phyloP scores from a whole-genome alignment of 179 eudicot genomes.

The Sideroxylon spinosum region DNA sequence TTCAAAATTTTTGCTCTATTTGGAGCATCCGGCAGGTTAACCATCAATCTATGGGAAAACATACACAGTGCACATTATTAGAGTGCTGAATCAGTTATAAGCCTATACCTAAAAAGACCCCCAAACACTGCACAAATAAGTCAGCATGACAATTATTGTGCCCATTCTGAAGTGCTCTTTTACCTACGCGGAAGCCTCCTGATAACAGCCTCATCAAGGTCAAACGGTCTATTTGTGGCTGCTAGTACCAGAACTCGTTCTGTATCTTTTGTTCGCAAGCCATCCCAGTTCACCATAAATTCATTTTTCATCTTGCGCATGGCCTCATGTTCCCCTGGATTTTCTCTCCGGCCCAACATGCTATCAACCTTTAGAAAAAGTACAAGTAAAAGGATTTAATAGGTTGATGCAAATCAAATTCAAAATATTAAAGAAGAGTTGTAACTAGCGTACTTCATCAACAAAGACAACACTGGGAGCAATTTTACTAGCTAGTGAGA shows the following conservation, averaged over 20 bases:
- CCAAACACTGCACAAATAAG: background rate
- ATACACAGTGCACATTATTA: background rate
- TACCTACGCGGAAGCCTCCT: constrained; percentile 80
- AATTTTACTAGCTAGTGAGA: constrained; percentile 79
- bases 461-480: constrained; percentile 83
- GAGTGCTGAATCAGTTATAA: constrained; percentile 10
- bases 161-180: constrained; percentile 6
- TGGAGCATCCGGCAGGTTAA: constrained; percentile 73
- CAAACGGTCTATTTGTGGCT: constrained; percentile 85
- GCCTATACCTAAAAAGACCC: background rate
- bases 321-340: constrained; percentile 89
- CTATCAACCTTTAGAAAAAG: constrained; percentile 43
- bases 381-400: background rate
- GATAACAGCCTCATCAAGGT: constrained; percentile 84
- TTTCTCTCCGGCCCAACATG: constrained; percentile 85
- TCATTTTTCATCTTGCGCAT: constrained; percentile 92
- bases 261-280: constrained; percentile 74
- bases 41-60: constrained; percentile 54
- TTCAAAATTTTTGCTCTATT: constrained; percentile 72
- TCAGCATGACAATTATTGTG: background rate
- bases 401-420: constrained; percentile 2
- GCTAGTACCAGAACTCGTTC: constrained; percentile 82
- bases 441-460: constrained; percentile 49
- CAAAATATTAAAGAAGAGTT: background rate
- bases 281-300: constrained; percentile 91